phyloP scores from a whole-genome alignment of 2,329 filamentous ascomycete genomes.

The Didymella lethalis region DNA sequence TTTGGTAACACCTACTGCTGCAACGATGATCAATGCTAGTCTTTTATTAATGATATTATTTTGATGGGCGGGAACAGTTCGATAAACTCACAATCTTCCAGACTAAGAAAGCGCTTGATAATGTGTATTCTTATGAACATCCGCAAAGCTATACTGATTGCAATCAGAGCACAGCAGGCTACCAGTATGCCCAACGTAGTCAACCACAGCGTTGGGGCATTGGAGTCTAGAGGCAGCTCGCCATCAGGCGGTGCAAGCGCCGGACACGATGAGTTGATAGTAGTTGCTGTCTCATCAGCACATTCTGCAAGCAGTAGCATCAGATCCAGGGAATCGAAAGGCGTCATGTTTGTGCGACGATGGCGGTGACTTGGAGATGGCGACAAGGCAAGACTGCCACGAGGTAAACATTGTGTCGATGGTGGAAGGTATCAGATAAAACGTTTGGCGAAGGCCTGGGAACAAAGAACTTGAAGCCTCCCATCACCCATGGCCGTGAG shows the following conservation, averaged over 20 bases:
- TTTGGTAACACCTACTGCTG: background rate
- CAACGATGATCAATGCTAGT: constrained; percentile 3
- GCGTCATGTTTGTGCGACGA: constrained; percentile 3
- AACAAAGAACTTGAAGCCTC: background rate
- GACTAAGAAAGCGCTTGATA: background rate
- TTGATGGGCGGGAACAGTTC: background rate
- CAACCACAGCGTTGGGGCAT: constrained; percentile 13
- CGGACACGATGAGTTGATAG: constrained; percentile 15
- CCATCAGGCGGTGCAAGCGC: constrained; percentile 19
- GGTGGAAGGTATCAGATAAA: background rate
- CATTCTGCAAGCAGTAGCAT: constrained; percentile 1
- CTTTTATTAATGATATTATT: background rate
- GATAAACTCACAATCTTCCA: constrained; percentile 1
- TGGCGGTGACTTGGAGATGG: background rate
- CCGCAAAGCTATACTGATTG: background rate
- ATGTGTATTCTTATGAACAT: background rate
- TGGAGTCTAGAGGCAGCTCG: constrained; percentile 19
- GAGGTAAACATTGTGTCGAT: background rate
- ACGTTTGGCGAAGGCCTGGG: background rate
- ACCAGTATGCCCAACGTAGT: constrained; percentile 3
- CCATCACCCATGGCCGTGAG: background rate
- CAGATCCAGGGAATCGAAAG: background rate
- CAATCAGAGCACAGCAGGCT: constrained; percentile 1
- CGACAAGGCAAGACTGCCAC: background rate
- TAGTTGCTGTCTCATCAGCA: background rate